Base-by-base conservation (phyloP, 352 stramenopile species). In the Globisporangium solare region DNA sequence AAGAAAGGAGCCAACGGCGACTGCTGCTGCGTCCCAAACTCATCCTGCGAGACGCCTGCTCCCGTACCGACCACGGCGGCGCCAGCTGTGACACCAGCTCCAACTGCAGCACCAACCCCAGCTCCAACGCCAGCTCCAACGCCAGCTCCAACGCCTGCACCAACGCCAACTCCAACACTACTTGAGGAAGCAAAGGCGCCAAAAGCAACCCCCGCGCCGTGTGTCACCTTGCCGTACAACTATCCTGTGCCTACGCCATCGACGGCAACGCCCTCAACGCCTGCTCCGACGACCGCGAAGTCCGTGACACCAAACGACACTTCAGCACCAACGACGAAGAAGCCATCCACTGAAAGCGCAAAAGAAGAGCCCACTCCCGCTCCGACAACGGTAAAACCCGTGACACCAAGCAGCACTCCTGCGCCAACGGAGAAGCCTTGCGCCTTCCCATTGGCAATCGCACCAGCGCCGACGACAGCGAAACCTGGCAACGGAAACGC, bases 201-300 rank as follows among this genome's bases (percentile, higher is more conserved):
- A n/a, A 32, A 54, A 17, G 39, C 39, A 43, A 43, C 39, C 12
- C 39, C 39, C 17, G 40, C 31, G 5, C 48, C 48, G 12, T 46
- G 48, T 39, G 27, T 24, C 1, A 45, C 31, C 6, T 21, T 54
- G 8, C 32, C 48, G 32, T 54, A 54, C 31, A 54, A 54, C 11
- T 54, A 54, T 41, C 22, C 47, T 13, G 35, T 21, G 7, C 27
- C 47, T 24, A 17, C 47, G 12, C 47, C 24, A 52, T 17, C 27
- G 27, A n/a, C 18, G 42, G 17, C 42, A 27, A 48, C 13, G 42
- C 42, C 42, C 2, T 14, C 42, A 11, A 48, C 42, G 42, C 42
- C 42, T 20, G 42, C 42, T 43, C 39, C 39, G 18, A 43, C 39
- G 3, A 43, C 39, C 13, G 39, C 10, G 39, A n/a, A 11, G 13